Conservation (phyloP, 176 grass and related monocot species). For the Lolium multiflorum region DNA sequence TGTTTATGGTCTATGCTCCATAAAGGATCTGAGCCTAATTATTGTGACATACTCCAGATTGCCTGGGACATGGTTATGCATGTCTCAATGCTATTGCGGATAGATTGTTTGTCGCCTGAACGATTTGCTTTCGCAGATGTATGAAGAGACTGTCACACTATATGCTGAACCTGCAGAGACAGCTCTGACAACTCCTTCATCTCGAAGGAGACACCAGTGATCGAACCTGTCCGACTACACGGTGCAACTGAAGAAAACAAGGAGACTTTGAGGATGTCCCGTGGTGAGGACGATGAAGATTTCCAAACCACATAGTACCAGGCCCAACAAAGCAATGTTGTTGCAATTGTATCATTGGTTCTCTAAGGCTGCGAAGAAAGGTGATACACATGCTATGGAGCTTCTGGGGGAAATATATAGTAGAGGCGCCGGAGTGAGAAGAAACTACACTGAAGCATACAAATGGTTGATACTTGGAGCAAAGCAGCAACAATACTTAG, state of each 20-base stretch:
- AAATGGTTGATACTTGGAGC: conserved; percentile 82
- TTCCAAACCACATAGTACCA: conserved; percentile 97
- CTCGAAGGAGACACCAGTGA: conserved; percentile 85
- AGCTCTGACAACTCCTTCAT: conserved; percentile 85
- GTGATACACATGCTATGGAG: conserved; percentile 72
- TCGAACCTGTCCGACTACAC: conserved; percentile 85
- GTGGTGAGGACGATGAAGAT: conserved; percentile 94
- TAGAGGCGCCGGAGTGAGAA: conserved; percentile 91
- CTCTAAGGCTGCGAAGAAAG: conserved; percentile 87
- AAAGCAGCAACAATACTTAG: conserved; percentile 84
- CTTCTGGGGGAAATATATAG: conserved; percentile 94
- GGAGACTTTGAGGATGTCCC: conserved; percentile 83
- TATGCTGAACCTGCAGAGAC: conserved; percentile 95
- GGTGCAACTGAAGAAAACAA: conserved; percentile 96
- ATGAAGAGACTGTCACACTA: conserved; percentile 85
- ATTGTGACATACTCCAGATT: not conserved
- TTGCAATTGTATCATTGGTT: conserved; percentile 83
- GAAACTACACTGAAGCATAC: conserved; percentile 92
- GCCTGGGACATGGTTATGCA: not conserved
- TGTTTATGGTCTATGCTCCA: conserved; percentile 3
- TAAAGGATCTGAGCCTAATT: not conserved
- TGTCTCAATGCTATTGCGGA: conserved; percentile 1
- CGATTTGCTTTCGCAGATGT: conserved; percentile 63
- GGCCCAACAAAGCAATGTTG: conserved; percentile 78
- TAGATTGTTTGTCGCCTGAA: conserved; percentile 3